A percentile compares a stretch with the other conserved stretches of the same genome.
phyloP scores from a whole-genome alignment of 441 rosid species.

The Kokia cookei region DNA sequence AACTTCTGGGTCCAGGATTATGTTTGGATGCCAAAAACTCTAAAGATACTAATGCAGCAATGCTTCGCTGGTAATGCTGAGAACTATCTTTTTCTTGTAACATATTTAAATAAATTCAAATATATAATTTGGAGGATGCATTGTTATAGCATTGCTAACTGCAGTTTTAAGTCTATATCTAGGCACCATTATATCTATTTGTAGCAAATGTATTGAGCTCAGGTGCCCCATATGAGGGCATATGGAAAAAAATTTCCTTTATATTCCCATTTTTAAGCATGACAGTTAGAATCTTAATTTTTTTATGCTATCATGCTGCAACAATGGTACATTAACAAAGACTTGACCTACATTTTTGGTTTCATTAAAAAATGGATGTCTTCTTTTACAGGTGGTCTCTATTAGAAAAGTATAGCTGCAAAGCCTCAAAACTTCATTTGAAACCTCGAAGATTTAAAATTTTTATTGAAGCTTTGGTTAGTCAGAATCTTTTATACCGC shows the following conservation, averaged over 20 bases:
- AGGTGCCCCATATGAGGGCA: neutral
- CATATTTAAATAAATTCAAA: neutral
- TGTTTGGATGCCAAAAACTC: constrained; percentile 96
- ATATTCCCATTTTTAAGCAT: neutral
- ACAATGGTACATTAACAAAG: neutral
- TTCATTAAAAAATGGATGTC: neutral
- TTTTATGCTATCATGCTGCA: neutral
- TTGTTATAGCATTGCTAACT: neutral
- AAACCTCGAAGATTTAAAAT: constrained; percentile 93
- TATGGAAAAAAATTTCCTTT: neutral
- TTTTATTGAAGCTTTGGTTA: constrained; percentile 92
- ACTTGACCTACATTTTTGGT: neutral
- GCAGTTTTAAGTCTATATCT: neutral
- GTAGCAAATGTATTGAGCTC: neutral
- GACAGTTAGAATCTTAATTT: neutral
- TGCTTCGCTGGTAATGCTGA: constrained; percentile 80
- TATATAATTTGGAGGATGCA: neutral
- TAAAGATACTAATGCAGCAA: constrained; percentile 94
- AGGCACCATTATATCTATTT: neutral
- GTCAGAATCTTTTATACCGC: constrained; percentile 27
- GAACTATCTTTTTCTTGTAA: neutral
- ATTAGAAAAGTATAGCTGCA: constrained; percentile 95
- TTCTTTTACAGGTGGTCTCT: constrained; percentile 85
- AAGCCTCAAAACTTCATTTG: constrained; percentile 96
- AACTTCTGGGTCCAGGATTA: constrained; percentile 82